These are phyloP conservation scores for Leptoxyphium fumago DNA, from an alignment of 2,329 filamentous ascomycete genomes.

Conservation along the genomic window DNA sequence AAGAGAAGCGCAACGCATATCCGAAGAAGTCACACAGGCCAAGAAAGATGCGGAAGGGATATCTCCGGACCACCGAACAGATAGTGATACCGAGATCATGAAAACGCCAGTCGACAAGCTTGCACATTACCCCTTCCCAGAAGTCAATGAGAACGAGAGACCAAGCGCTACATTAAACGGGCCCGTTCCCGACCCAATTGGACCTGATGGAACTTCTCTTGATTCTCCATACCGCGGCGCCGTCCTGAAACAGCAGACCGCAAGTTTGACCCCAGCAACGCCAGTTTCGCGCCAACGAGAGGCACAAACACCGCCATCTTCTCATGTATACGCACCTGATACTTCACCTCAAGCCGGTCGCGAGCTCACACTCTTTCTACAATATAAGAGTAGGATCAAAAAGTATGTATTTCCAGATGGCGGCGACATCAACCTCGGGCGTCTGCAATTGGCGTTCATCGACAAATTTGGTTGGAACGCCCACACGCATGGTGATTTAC, in stretches of 20 bases:
- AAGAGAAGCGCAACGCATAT: slow-evolving; percentile 37
- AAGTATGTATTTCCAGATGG: slow-evolving; percentile 85
- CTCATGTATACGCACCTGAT: slow-evolving; percentile 29
- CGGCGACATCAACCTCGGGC: slow-evolving; percentile 69
- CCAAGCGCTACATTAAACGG: slow-evolving; percentile 20
- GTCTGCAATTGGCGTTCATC: slow-evolving; percentile 89
- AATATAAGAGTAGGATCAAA: slow-evolving; percentile 95
- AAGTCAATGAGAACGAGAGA: slow-evolving; percentile 6
- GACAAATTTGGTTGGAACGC: slow-evolving; percentile 99
- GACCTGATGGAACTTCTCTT: slow-evolving; percentile 1
- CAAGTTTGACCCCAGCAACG: slow-evolving; percentile 4
- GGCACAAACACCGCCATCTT: slow-evolving; percentile 23
- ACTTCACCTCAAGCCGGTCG: slow-evolving; percentile 61
- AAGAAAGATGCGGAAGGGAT: slow-evolving; percentile 14
- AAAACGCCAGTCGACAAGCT: slow-evolving; percentile 56
- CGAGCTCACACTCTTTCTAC: slow-evolving; percentile 82
- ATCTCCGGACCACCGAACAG: background rate
- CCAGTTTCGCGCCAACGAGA: slow-evolving; percentile 7
- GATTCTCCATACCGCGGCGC: slow-evolving; percentile 1
- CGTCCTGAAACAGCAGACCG: slow-evolving; percentile 3
- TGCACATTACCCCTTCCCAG: slow-evolving; percentile 18
- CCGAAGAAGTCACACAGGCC: slow-evolving; percentile 43
- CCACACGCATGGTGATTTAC: slow-evolving; percentile 85
- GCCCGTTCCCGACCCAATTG: slow-evolving; percentile 18
- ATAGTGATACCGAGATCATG: slow-evolving; percentile 23